Evolutionary conservation across 1,139 yeast species (phyloP), one percentile per base, ranked within the genome.

Genomic region (Scheffersomyces segobiensis): DNA sequence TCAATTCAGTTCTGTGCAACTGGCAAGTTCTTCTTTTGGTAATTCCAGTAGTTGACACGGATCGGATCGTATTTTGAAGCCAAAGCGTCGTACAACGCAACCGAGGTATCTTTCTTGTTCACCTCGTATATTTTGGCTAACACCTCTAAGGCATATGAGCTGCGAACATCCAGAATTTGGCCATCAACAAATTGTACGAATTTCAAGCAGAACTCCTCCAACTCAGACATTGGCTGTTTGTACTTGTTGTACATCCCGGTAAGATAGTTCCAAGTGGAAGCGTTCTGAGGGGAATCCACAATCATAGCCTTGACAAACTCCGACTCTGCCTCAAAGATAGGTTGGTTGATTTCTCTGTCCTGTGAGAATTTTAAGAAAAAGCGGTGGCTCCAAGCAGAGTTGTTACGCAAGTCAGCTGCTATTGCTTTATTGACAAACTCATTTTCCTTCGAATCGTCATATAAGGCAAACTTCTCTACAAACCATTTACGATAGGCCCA

Each of bases 401-500:
- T 96, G 74, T 95, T 95, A 66, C 92, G 80, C 21, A 91, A 84
- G 72, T 95, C 99, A 8, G 74, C 67, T 6, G 74, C 72, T 12
- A 96, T 72, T 64, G 85, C 72, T 20, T 64, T 62, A n/a, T 81
- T 79, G 0, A 85, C 80, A 68, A 84, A 88, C 8, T 68, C 71
- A n/a, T 86, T 63, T 67, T 93, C 97, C 49, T 71, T 72, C 8
- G 63, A 71, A 56, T 77, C 76, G 39, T 73, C 67, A 66, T 72
- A 85, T 53, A 85, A 76, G 1, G 77, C 70, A 65, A 87, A 87
- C 62, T 76, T 78, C 47, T 79, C 78, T 20, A 89, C 87, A 21
- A 89, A 74, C 97, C 98, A 93, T 66, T 89, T 88, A 57, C 93
- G 75, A 67, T 93, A 92, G 0, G 97, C 85, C 99, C 99, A 95